Evolutionary conservation across 805 yeast species (phyloP), one percentile per base, ranked within the genome.

Genomic region (Yamadazyma laniorum): DNA sequence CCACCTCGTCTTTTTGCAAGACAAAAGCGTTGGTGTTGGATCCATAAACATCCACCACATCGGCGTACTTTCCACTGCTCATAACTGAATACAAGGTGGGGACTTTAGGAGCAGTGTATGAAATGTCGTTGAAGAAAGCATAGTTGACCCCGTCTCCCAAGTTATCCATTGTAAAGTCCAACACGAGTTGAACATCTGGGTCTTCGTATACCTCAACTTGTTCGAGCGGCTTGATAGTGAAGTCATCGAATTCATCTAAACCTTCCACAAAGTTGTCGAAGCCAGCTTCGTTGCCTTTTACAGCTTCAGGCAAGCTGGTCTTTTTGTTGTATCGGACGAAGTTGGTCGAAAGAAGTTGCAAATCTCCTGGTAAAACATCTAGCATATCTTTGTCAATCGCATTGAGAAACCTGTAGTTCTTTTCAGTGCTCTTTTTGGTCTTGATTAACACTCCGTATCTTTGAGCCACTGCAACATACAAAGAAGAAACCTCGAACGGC

Each of bases 91-190:
- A 74, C 44, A 93, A 67, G 5, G 90, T 68, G 34, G 99, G 99
- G 12, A 91, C 95, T 63, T 79, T 83, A 47, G 98, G 96, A 26
- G 76, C 59, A 25, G 76, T 69, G 64, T 77, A 93, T 17, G 95
- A 76, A 55, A 85, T 71, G 58, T 87, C 83, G 73, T 91, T 90
- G 82, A 91, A 88, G 68, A 91, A 85, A n/a, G 98, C 98, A 59
- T 93, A 93, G 70, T 89, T 89, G 46, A 82, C 72, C 70, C 99
- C 99, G 61, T 88, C 70, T 34, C 73, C 75, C 63, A 93, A 72
- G 71, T 87, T 86, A 60, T 83, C 82, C 97, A 93, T 89, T 18
- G 63, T 59, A 41, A 93, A 90, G 51, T 79, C 80, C 36, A 93
- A 68, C n/a, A 77, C 72, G 52, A 89, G 72, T 40, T 70, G 70